Percentiles rank a stretch among this genome's conserved stretches.
These are phyloP conservation scores for Diaporthe longicolla DNA, from an alignment of 2,329 filamentous ascomycete species.

Conservation along the genomic window DNA sequence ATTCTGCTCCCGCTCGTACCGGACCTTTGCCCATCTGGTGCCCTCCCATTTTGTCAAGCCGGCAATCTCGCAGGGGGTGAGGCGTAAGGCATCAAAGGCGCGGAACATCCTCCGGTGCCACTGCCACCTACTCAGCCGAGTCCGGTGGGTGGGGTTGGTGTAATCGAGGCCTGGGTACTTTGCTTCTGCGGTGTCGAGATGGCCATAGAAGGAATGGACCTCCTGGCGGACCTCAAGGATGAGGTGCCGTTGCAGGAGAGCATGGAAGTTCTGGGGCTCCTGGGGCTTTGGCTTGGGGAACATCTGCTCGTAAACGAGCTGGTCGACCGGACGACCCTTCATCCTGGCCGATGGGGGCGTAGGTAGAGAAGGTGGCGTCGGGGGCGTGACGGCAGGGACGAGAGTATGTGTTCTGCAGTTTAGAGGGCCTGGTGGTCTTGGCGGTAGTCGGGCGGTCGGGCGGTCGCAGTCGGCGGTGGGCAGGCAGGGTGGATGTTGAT, in stretches of 20 bases:
- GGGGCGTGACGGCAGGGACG: not conserved
- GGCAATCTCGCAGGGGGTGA: conserved; percentile 79
- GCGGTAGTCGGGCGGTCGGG: not conserved
- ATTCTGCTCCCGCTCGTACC: conserved; percentile 82
- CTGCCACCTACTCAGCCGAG: conserved; percentile 81
- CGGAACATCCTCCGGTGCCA: conserved; percentile 84
- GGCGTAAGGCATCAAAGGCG: conserved; percentile 77
- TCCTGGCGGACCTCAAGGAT: conserved; percentile 85
- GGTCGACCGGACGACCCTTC: conserved; percentile 79
- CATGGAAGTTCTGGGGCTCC: conserved; percentile 80
- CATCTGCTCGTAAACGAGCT: conserved; percentile 81
- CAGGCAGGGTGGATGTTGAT: not conserved
- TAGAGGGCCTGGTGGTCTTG: not conserved
- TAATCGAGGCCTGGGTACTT: conserved; percentile 89
- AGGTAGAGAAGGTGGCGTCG: not conserved
- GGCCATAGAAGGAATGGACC: conserved; percentile 83
- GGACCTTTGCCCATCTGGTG: conserved; percentile 85
- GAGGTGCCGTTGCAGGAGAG: conserved; percentile 77
- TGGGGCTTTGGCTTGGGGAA: conserved; percentile 76
- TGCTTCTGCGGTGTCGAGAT: conserved; percentile 83
- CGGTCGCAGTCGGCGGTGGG: not conserved
- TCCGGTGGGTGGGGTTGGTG: conserved; percentile 78
- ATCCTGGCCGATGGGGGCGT: conserved; percentile 60
- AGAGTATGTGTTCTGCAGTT: not conserved
- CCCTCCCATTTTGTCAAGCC: conserved; percentile 86